Base-by-base conservation (phyloP, 768 basidiomycete species). In the Termitomyces sp. region DNA sequence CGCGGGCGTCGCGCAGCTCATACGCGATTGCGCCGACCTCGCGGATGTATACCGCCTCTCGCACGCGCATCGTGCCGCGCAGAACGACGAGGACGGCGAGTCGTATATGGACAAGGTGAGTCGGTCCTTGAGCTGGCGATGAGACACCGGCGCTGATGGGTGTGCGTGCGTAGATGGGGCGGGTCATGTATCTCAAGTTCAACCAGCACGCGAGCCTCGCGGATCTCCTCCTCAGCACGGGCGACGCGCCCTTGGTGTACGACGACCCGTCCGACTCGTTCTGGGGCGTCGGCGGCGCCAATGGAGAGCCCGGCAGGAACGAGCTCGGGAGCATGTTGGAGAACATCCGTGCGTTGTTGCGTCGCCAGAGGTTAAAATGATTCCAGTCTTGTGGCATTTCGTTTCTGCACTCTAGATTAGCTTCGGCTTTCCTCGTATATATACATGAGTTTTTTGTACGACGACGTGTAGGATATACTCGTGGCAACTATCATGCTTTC, bases 141-240 rank as follows among this genome's bases (percentile, higher is more conserved):
- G 26, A 26, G 26, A 26, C 2, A 26, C 4, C 26, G 26, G 26
- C 26, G 26, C 54, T 46, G 8, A 47, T 47, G 2, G n/a, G 16
- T 14, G 32, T 22, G 20, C 28, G 9, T 30, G 30, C 54, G 51
- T 48, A 89, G 88, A 83, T 91, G 84, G 83, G 86, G 45, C 81
- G 86, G 3, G 87, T 86, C 33, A 64, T 91, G 52, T 78, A 78
- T 59, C 63, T 76, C 60, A 93, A 93, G 66, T 86, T 92, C 62
- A 77, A 72, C 48, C 90, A 92, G 71, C 87, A 93, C 65, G 72
- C 79, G 0, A 72, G 79, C 28, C 67, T 92, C 56, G 79, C 83
- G 16, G 49, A 36, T 56, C 58, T 26, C 63, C 80, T 64, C 77
- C 92, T 14, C 20, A 65, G 67, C n/a, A 91, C 89, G 1, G 80